These are phyloP conservation scores for Bipolaris zeicola DNA, from an alignment of 2,329 filamentous ascomycete species.

Conservation along the genomic window DNA sequence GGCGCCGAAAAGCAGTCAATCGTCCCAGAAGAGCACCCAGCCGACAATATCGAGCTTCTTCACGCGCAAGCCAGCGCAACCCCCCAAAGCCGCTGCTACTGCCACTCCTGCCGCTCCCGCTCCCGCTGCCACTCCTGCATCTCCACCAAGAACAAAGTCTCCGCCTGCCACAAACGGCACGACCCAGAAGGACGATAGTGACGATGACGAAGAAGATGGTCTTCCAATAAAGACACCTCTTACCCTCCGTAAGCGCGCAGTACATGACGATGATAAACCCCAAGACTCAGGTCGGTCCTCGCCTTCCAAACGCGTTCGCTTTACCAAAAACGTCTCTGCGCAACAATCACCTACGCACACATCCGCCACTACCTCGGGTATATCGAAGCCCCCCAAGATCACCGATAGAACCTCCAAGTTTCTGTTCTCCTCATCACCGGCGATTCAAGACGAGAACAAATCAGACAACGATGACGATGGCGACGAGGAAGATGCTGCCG, in stretches of 20 bases:
- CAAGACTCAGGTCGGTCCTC: slow-evolving; percentile 30
- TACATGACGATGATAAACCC: slow-evolving; percentile 49
- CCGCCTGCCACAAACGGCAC: slow-evolving; percentile 26
- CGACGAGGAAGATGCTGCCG: slow-evolving; percentile 55
- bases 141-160: slow-evolving; percentile 20
- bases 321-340: slow-evolving; percentile 25
- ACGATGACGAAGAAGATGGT: slow-evolving; percentile 20
- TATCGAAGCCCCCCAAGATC: slow-evolving; percentile 42
- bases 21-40: slow-evolving; percentile 67
- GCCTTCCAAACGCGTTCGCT: slow-evolving; percentile 49
- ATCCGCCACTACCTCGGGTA: slow-evolving; percentile 32
- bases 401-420: slow-evolving; percentile 63
- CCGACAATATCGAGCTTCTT: slow-evolving; percentile 88
- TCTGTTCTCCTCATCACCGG: slow-evolving; percentile 61
- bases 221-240: slow-evolving; percentile 16
- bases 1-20: slow-evolving; percentile 46
- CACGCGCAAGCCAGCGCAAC: slow-evolving; percentile 52
- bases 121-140: slow-evolving; percentile 5
- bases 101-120: neutral
- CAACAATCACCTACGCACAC: slow-evolving; percentile 31
- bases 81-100: slow-evolving; percentile 32
- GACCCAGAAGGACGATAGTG: slow-evolving; percentile 1
- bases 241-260: slow-evolving; percentile 32
- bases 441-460: slow-evolving; percentile 19
- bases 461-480: slow-evolving; percentile 38